Evolutionary conservation across 352 stramenopile genomes (phyloP), one percentile per base, ranked within the genome.

Genomic region (Globisporangium nodosum): DNA sequence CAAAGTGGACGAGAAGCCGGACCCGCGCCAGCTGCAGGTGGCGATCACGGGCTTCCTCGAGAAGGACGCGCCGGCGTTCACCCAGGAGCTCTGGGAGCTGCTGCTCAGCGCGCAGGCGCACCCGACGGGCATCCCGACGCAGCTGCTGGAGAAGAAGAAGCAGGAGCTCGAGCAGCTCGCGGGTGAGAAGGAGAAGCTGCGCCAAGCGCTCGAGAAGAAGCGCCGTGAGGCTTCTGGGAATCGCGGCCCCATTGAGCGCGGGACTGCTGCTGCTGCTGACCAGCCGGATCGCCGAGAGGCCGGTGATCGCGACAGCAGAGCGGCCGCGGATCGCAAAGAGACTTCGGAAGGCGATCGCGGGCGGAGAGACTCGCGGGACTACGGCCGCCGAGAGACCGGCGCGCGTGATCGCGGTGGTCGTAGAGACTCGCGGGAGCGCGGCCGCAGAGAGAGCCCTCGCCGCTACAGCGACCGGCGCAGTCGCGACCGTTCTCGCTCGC

Each of bases 91-190:
- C 18, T 97, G 91, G 91, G 74, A 76, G 39, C 63, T 97, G 43
- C 69, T 97, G 54, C 65, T 97, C 7, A 96, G 90, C 61, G 91
- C 90, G 2, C 90, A 97, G 59, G 72, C 73, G n/a, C 82, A 92
- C 50, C 66, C 88, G 5, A 90, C 84, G 13, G 91, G 91, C 46
- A 97, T 97, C 61, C 88, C 90, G 1, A 76, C 70, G 46, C 69
- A 66, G 45, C 89, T 97, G 60, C 55, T 97, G 30, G 83, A 97
- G 62, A 81, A 94, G 69, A 97, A 97, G 76, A 97, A 96, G 65
- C 69, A 85, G 43, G 87, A 97, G 58, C 78, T 96, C 58, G 74
- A 88, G 55, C 56, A 65, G n/a, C 66, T 79, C 37, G 76, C 74
- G 24, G 51, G 70, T 8, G 71, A 87, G 16, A 90, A 91, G 52